Evolutionary conservation across 805 yeast species (phyloP).

Genomic region (Yamadazyma paraphyllophila): DNA sequence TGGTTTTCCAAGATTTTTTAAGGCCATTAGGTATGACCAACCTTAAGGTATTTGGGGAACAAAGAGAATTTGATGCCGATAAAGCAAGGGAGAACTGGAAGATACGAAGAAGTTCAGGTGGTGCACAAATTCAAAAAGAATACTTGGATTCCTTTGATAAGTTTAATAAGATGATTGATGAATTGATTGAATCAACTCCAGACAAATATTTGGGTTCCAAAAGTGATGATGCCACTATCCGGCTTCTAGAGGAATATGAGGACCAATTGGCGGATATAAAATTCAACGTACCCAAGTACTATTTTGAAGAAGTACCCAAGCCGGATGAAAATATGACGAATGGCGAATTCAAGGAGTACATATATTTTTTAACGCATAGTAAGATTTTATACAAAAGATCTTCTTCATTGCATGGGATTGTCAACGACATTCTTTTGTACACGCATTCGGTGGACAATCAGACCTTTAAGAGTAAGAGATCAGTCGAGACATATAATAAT

Average conservation of each 20-base stretch:
- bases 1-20: constrained; percentile 26
- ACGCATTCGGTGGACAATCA: constrained; percentile 36
- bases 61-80: constrained; percentile 18
- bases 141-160: constrained; percentile 27
- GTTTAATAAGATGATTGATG: constrained; percentile 33
- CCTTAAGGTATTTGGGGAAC: constrained; percentile 30
- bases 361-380: constrained; percentile 36
- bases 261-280: constrained; percentile 11
- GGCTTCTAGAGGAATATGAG: constrained; percentile 19
- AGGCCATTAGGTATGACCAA: constrained; percentile 33
- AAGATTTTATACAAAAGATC: constrained; percentile 30
- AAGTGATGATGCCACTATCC: constrained; percentile 11
- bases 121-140: constrained; percentile 2
- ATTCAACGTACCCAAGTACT: constrained; percentile 20
- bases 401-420: constrained; percentile 33
- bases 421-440: constrained; percentile 36
- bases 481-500: constrained; percentile 37
- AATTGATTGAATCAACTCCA: constrained; percentile 33
- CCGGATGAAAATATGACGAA: constrained; percentile 26
- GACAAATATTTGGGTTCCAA: constrained; percentile 21
- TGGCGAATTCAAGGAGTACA: constrained; percentile 32
- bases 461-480: constrained; percentile 27
- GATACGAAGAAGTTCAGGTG: constrained; percentile 14
- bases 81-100: constrained; percentile 29
- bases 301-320: constrained; percentile 33